A percentile compares a stretch with the other conserved stretches of the same genome.
Evolutionary conservation across 768 basidiomycete species (phyloP).

Genomic region (Termitomyces heimii): DNA sequence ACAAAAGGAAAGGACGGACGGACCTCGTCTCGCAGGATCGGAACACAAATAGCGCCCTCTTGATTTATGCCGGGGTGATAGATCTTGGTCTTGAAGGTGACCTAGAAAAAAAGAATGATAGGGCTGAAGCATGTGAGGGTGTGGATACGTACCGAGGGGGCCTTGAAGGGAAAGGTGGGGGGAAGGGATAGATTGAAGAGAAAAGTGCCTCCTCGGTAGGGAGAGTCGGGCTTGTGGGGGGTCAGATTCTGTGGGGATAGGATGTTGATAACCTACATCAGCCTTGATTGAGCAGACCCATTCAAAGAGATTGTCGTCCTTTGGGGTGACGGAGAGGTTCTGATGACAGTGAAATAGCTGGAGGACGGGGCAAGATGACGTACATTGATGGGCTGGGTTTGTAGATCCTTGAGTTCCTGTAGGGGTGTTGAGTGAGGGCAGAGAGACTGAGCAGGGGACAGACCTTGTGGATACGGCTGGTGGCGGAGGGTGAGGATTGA

Average conservation of each 20-base stretch:
- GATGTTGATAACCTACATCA: too few relatives aligned
- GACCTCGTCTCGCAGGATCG: conserved; percentile 83
- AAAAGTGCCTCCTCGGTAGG: conserved; percentile 81
- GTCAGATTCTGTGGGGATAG: too few relatives aligned
- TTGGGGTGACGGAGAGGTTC: conserved; percentile 57
- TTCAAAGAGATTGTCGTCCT: conserved; percentile 67
- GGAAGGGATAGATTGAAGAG: conserved; percentile 71
- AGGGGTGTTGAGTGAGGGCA: not conserved
- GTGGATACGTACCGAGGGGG: conserved; percentile 52
- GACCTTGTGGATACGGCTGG: conserved; percentile 75
- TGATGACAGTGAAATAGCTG: conserved; percentile 21
- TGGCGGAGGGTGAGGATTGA: conserved; percentile 20
- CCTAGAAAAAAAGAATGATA: conserved; percentile 35
- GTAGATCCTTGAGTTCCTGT: conserved; percentile 66
- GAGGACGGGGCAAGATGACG: conserved; percentile 8
- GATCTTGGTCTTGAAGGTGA: conserved; percentile 64
- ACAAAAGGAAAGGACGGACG: not conserved
- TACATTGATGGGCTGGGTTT: conserved; percentile 61
- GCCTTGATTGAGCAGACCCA: conserved; percentile 80
- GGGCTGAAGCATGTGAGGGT: not conserved
- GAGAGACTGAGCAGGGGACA: not conserved
- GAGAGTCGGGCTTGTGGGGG: conserved; percentile 75
- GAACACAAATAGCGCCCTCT: conserved; percentile 81
- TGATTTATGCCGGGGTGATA: conserved; percentile 92
- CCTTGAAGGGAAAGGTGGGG: conserved; percentile 81